These are phyloP conservation scores for Ligustrum vulgare DNA, from an alignment of 257 asterid genomes.

Conservation along the genomic window DNA sequence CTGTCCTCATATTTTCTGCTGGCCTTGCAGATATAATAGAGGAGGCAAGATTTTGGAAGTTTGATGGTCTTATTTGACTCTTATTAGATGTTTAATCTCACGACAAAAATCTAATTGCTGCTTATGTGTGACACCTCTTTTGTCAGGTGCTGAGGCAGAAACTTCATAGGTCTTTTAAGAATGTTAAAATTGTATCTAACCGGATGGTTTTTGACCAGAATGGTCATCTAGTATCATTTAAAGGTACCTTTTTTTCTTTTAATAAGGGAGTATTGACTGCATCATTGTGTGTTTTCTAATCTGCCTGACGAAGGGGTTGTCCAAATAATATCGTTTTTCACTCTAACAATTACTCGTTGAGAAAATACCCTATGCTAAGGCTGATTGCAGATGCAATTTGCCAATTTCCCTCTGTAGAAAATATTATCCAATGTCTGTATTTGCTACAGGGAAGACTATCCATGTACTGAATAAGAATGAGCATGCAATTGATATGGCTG, in stretches of 20 bases:
- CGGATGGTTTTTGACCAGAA: slow-evolving; percentile 78
- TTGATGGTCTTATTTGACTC: slow-evolving; percentile 22
- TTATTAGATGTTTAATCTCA: neutral
- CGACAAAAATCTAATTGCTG: slow-evolving; percentile 4
- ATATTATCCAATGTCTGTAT: slow-evolving; percentile 20
- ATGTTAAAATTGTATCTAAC: slow-evolving; percentile 83
- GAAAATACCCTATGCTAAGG: neutral
- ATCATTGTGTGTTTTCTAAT: slow-evolving; percentile 11
- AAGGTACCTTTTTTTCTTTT: slow-evolving; percentile 43
- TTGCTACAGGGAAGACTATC: slow-evolving; percentile 77
- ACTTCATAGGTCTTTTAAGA: slow-evolving; percentile 77
- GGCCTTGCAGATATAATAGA: slow-evolving; percentile 95
- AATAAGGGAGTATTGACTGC: slow-evolving; percentile 8
- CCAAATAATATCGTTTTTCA: neutral
- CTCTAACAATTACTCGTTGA: neutral
- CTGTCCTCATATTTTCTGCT: slow-evolving; percentile 91
- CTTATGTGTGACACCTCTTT: slow-evolving; percentile 32
- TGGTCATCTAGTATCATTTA: slow-evolving; percentile 66
- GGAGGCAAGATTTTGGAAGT: slow-evolving; percentile 60
- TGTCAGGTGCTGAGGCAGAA: slow-evolving; percentile 85
- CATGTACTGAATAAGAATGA: slow-evolving; percentile 92
- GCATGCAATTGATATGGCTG: slow-evolving; percentile 95
- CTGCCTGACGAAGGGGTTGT: slow-evolving; percentile 2
- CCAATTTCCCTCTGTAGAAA: slow-evolving; percentile 2
- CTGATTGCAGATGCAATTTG: neutral